Base-by-base conservation (phyloP, 2,329 filamentous ascomycete species). In the Seiridium unicorne region DNA sequence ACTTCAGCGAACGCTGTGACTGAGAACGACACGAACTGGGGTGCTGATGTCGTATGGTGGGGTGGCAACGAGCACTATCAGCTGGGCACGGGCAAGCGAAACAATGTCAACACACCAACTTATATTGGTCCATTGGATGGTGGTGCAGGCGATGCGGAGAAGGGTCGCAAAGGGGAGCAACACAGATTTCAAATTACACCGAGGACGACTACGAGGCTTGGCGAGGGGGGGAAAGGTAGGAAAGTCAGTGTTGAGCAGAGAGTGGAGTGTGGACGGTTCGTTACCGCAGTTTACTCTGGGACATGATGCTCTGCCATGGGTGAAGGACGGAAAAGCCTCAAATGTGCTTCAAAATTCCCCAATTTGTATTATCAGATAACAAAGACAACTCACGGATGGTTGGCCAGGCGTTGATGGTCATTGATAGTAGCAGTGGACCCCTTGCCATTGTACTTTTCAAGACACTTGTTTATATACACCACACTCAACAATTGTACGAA, bases 51-150 rank as follows among this genome's bases (percentile, higher is more conserved):
- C 36, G 74, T 98, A 1, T 96, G 92, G 81, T 99, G 93, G 92
- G 95, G 95, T 63, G 92, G 92, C 57, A 99, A 98, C 69, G 93
- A 98, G 77, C 86, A 89, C 72, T 97, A 90, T 74, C 95, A 99
- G 76, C 84, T 99, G 34, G 95, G 95, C 10, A 97, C 90, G 0
- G 93, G 95, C 35, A 96, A 90, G 79, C 81, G 94, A 63, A 95
- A 86, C 69, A 98, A 98, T 70, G 71, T 90, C 8, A 85, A 86
- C 57, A 81, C 83, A 10, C 95, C 95, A 1, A 81, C 83, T 1
- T 94, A 97, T 71, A 92, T 97, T 57, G 85, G 87, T 38, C 89
- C 92, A 11, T 74, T 94, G 47, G 92, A 96, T 10, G 83, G 83
- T 10, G 71, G 70, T 3, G 66, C 71, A 53, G 83, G 81, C 0